Conservation (phyloP, 2,329 filamentous ascomycete genomes). For the Trichoderma arundinaceum region DNA sequence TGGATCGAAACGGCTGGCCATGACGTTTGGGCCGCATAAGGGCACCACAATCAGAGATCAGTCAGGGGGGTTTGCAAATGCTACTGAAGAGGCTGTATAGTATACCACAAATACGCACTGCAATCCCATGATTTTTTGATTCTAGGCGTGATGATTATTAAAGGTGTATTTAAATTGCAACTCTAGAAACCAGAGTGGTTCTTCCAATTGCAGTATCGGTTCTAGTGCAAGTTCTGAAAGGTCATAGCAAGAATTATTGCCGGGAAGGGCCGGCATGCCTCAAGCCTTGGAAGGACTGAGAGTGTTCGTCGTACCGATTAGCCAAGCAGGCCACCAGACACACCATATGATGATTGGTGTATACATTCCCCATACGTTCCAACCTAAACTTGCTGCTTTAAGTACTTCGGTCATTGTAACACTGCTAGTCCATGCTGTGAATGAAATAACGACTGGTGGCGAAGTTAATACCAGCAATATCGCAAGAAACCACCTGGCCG, state of each 20-base stretch:
- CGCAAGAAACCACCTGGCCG: slow-evolving; percentile 51
- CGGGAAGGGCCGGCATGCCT: background rate
- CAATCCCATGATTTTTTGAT: background rate
- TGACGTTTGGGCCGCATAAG: slow-evolving; percentile 90
- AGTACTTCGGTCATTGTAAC: slow-evolving; percentile 63
- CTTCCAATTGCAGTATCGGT: background rate
- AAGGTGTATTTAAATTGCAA: background rate
- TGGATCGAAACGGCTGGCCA: slow-evolving; percentile 95
- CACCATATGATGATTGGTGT: slow-evolving; percentile 91
- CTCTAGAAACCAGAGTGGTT: background rate
- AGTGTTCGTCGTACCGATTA: slow-evolving; percentile 65
- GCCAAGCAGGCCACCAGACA: slow-evolving; percentile 94
- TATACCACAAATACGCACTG: slow-evolving; percentile 35
- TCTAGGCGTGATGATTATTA: background rate
- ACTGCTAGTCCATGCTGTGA: slow-evolving; percentile 50
- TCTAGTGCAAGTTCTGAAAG: background rate
- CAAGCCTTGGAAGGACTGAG: slow-evolving; percentile 46
- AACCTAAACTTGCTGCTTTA: slow-evolving; percentile 78
- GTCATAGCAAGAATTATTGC: background rate
- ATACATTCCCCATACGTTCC: slow-evolving; percentile 88
- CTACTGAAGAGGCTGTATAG: slow-evolving; percentile 36
- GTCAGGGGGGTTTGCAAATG: background rate
- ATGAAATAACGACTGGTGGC: slow-evolving; percentile 62
- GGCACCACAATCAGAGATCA: background rate
- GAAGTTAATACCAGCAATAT: slow-evolving; percentile 64